Base-by-base conservation (phyloP, 768 basidiomycete species). In the Sarcomyxa edulis region DNA sequence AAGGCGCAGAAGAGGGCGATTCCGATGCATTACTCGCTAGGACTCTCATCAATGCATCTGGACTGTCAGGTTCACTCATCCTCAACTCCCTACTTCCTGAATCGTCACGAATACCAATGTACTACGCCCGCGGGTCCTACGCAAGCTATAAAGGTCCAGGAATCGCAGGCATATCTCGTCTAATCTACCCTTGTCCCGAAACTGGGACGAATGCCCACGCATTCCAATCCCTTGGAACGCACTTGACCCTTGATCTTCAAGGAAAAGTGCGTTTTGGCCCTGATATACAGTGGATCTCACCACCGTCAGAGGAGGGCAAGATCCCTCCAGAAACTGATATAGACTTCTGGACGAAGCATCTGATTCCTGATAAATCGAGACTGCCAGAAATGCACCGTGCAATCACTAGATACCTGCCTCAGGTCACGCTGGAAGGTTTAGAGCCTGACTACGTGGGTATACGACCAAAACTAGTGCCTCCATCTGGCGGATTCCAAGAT, bases 101-200 rank as follows among this genome's bases (percentile, higher is more conserved):
- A 39, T 61, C 70, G 22, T 51, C 62, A 35, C 74, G 72, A 8
- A 70, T 92, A 38, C 79, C 85, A 1, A 78, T 89, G 65, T 90
- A 78, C 55, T 93, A 79, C 48, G 89, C 78, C 2, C 75, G 76
- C 42, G 92, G 93, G 6, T 87, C 89, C 4, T 98, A 97, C 53
- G 84, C 90, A 21, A 78, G 81, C 3, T 98, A 97, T 59, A 71
- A 72, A 33, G 93, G 94, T 5, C 80, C 81, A 0, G 92, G 91
- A 1, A 68, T 84, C 28, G 61, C 69, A 10, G 56, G 69, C 9
- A 68, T 96, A 39, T 71, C 70, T 3, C 82, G 81, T 47, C 75
- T 99, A 43, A 79, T 99, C 52, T 97, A 99, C 62, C 94, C 95
- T 2, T 93, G 88, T 45, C 93, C 95, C 4, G 71, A 78, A 37